Conservation (phyloP, 345 rosid genomes). For the Bruguiera sexangula region DNA sequence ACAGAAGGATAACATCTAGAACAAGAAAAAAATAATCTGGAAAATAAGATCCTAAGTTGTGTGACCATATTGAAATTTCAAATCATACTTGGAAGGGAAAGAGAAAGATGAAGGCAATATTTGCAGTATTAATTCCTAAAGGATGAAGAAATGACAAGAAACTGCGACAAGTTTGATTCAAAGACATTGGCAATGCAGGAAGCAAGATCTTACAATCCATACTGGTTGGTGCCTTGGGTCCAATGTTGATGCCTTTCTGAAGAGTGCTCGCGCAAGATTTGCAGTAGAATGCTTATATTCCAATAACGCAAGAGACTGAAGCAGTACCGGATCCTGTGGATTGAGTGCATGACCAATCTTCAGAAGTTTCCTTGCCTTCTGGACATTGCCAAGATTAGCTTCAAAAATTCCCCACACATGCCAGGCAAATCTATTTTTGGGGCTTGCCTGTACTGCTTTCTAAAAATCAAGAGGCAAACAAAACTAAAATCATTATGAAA, state of each 20-base stretch:
- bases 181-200: conserved; percentile 5
- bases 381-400: conserved; percentile 61
- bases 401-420: conserved; percentile 96
- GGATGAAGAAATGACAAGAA: not conserved
- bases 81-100: no score
- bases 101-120: no score
- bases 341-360: conserved; percentile 90
- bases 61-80: no score
- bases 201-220: conserved; percentile 75
- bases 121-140: not conserved
- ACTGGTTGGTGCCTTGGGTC: conserved; percentile 91
- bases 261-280: conserved; percentile 65
- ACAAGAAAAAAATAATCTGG: no score
- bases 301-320: conserved; percentile 85
- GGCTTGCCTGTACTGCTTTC: conserved; percentile 96
- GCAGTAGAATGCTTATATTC: conserved; percentile 83
- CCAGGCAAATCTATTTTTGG: conserved; percentile 95
- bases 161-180: not conserved
- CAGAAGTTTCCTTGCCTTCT: conserved; percentile 75
- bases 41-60: no score
- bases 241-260: conserved; percentile 77
- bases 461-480: conserved; percentile 19
- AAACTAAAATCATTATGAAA: conserved; percentile 6
- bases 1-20: no score
- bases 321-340: conserved; percentile 92